phyloP scores from a whole-genome alignment of 2,329 filamentous ascomycete genomes.

The Rutstroemia sp. region DNA sequence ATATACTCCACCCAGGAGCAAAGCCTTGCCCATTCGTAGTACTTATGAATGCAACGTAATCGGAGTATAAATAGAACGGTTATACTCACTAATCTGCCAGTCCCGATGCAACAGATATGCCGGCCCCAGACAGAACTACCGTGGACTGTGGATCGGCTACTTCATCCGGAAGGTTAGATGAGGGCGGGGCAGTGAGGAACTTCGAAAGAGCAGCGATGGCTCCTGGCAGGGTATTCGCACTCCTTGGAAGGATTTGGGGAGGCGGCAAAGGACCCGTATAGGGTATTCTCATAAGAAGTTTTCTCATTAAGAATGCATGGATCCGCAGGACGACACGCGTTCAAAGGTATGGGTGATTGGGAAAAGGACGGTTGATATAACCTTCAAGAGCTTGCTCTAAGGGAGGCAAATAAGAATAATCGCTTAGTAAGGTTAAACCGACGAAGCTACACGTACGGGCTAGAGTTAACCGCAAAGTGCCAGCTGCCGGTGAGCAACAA shows the following conservation, averaged over 20 bases:
- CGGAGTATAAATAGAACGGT: background rate
- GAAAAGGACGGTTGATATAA: background rate
- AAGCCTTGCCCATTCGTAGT: background rate
- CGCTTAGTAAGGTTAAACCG: too few species aligned
- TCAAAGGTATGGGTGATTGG: background rate
- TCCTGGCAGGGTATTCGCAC: slow-evolving; percentile 60
- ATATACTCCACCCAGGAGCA: background rate
- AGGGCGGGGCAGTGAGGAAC: slow-evolving; percentile 62
- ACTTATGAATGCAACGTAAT: background rate
- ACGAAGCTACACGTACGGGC: too few species aligned
- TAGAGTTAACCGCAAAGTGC: too few species aligned
- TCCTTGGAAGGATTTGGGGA: slow-evolving; percentile 65
- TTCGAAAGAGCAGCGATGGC: slow-evolving; percentile 69
- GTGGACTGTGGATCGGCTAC: slow-evolving; percentile 38
- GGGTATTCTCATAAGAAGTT: slow-evolving; percentile 77
- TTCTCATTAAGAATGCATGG: slow-evolving; percentile 44
- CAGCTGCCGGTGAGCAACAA: too few species aligned
- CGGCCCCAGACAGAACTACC: slow-evolving; percentile 71
- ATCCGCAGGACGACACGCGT: background rate
- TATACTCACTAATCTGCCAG: slow-evolving; percentile 73
- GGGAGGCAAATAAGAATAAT: too few species aligned
- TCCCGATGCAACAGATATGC: slow-evolving; percentile 87
- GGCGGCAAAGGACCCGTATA: slow-evolving; percentile 77
- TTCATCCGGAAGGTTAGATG: slow-evolving; percentile 36
- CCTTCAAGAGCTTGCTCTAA: too few species aligned